A percentile compares a stretch with the other conserved stretches of the same genome.
Conservation (phyloP, 2,329 filamentous ascomycete genomes). For the Leptographium lundbergii region DNA sequence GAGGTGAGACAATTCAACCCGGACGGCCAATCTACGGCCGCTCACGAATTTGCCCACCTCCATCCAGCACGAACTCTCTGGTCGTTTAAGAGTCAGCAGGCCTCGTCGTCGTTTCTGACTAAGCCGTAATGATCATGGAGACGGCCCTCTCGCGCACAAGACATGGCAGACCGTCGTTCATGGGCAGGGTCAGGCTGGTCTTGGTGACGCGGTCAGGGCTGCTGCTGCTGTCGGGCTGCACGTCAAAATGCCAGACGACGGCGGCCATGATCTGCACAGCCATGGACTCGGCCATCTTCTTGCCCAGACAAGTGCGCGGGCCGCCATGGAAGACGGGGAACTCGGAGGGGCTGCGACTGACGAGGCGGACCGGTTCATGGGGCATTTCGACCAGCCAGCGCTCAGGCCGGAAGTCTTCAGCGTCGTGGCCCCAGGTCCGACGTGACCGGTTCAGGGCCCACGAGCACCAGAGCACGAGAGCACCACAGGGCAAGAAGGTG, state of each 20-base stretch:
- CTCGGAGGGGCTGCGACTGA: constrained; percentile 36
- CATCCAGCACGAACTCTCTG: constrained; percentile 51
- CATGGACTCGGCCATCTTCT: constrained; percentile 51
- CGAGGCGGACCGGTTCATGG: constrained; percentile 17
- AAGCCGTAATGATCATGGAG: not conserved
- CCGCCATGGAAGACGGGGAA: constrained; percentile 56
- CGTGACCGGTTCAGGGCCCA: constrained; percentile 51
- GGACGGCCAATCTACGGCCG: constrained; percentile 27
- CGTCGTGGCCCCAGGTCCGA: constrained; percentile 43
- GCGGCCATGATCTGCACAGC: constrained; percentile 42
- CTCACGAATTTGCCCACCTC: constrained; percentile 52
- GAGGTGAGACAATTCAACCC: constrained; percentile 32
- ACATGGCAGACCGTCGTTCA: constrained; percentile 46
- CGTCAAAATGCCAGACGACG: constrained; percentile 37
- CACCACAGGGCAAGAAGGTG: constrained; percentile 38
- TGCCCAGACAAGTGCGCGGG: constrained; percentile 46
- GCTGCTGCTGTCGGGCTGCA: constrained; percentile 22
- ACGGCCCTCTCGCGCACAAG: constrained; percentile 16
- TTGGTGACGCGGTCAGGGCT: constrained; percentile 36
- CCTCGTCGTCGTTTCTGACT: constrained; percentile 16
- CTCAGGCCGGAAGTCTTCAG: constrained; percentile 41
- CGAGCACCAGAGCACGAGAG: constrained; percentile 49
- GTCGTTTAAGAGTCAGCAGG: constrained; percentile 40
- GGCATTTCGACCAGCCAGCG: constrained; percentile 33
- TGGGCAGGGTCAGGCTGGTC: constrained; percentile 50